Evolutionary conservation across 768 basidiomycete genomes (phyloP), one percentile per base, ranked within the genome.

Genomic region (Imleria badia): DNA sequence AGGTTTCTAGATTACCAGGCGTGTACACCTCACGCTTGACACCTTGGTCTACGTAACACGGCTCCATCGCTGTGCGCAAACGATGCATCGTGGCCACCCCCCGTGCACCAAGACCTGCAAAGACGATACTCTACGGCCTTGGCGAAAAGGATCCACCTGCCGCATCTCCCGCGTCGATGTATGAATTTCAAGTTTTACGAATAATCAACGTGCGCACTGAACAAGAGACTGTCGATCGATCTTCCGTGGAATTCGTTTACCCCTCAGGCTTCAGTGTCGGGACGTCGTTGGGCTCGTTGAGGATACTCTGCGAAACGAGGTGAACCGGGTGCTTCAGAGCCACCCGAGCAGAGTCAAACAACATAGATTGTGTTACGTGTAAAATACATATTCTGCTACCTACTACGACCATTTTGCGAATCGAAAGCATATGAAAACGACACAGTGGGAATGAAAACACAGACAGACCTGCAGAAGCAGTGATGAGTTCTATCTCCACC

Each of bases 141-240:
- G 10, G 23, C 14, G 29, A 35, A 52, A 11, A 33, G 23, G 52
- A 34, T 0, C 59, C 14, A 77, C 85, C 67, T 70, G 91, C 94
- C 52, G 94, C 86, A 73, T 94, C 91, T 60, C 91, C 89, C 10
- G 94, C 88, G 58, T 88, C 89, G 59, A 97, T 86, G 78, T 65
- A 99, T 98, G 71, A 96, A 99, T 65, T 93, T 91, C 3, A 91
- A 87, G 69, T 99, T 99, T 64, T 98, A 96, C 15, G 91, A 81
- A 62, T 90, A 96, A 67, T 98, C 95, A 59, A 98, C 96, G 66
- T 98, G 95, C 0, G 96, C 95, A 51, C 90, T 90, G 72, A 98
- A 98, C 4, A 96, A 96, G 57, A 99, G 89, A 58, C 91, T 86
- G 60, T 96, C 91, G 64, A 98, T 90, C 0, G 59, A 95, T 79